These are phyloP conservation scores for Aspergillus coremiiformis DNA, from an alignment of 495 filamentous ascomycete species.

Conservation along the genomic window DNA sequence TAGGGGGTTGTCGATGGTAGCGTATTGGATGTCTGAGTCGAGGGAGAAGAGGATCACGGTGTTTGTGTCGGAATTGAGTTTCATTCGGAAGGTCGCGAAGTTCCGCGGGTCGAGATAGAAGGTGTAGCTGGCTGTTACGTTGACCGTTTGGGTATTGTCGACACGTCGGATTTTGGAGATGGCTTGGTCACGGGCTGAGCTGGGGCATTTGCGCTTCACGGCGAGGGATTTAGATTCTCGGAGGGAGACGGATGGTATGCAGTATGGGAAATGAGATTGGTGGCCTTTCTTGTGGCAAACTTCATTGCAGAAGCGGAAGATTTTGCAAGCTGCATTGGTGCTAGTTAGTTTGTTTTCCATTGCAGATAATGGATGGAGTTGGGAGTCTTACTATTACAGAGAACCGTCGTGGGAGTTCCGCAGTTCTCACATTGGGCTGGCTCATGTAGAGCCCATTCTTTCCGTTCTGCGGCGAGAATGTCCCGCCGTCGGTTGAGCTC, in stretches of 20 bases:
- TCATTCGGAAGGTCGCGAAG: slow-evolving; percentile 30
- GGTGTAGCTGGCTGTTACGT: slow-evolving; percentile 21
- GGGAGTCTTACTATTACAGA: slow-evolving; percentile 24
- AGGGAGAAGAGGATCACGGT: slow-evolving; percentile 25
- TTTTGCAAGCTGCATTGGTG: slow-evolving; percentile 20
- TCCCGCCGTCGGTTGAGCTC: slow-evolving; percentile 23
- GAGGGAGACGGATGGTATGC: slow-evolving; percentile 26
- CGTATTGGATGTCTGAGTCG: slow-evolving; percentile 24
- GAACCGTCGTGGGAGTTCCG: slow-evolving; percentile 11
- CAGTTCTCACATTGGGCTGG: slow-evolving; percentile 18
- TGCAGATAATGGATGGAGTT: not conserved
- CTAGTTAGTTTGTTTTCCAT: not conserved
- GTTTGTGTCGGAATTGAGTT: slow-evolving; percentile 21
- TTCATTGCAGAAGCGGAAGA: slow-evolving; percentile 26
- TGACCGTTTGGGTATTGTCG: slow-evolving; percentile 11
- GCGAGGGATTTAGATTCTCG: slow-evolving; percentile 27
- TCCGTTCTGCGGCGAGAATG: slow-evolving; percentile 19
- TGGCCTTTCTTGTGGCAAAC: slow-evolving; percentile 15
- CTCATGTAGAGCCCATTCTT: slow-evolving; percentile 21
- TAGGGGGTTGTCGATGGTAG: slow-evolving; percentile 8
- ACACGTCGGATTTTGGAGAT: slow-evolving; percentile 17
- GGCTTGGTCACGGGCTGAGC: slow-evolving; percentile 19
- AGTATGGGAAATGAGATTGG: slow-evolving; percentile 12
- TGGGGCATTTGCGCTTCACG: slow-evolving; percentile 21
- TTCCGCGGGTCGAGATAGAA: slow-evolving; percentile 29